A percentile compares a stretch with the other conserved stretches of the same genome.
Evolutionary conservation across 768 basidiomycete species (phyloP).

Genomic region (Termitomyces sp.): DNA sequence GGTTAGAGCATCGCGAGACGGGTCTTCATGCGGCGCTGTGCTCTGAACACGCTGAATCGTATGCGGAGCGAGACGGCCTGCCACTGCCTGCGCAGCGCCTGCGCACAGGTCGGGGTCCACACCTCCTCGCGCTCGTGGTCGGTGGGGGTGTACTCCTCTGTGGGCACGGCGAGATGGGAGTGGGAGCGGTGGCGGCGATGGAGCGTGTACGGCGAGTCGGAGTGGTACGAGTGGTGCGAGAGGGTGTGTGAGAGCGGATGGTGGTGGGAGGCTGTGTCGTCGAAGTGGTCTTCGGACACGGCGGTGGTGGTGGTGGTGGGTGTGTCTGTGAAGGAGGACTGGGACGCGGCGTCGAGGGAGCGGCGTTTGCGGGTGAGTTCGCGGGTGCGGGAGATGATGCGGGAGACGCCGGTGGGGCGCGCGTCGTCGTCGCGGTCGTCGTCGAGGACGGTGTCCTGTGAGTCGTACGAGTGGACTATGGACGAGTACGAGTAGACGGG

Average conservation of each 20-base stretch:
- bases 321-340: conserved; percentile 1
- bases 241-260: conserved; percentile 3
- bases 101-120: conserved; percentile 55
- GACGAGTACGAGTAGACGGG: conserved; percentile 9
- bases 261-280: conserved; percentile 1
- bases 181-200: neutral
- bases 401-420: conserved; percentile 22
- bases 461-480: conserved; percentile 25
- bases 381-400: conserved; percentile 14
- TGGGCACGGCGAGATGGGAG: neutral
- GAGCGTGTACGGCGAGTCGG: neutral
- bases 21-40: conserved; percentile 30
- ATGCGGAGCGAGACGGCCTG: conserved; percentile 54
- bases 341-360: conserved; percentile 11
- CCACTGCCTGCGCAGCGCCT: conserved; percentile 56
- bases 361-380: conserved; percentile 11
- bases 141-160: conserved; percentile 3
- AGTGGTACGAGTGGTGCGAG: neutral
- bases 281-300: neutral
- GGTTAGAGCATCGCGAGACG: conserved; percentile 22
- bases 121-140: conserved; percentile 14
- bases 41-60: conserved; percentile 56
- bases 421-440: conserved; percentile 24
- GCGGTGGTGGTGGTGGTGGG: conserved; percentile 8
- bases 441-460: conserved; percentile 23